Conservation (phyloP, 768 basidiomycete species). For the Cystobasidium onofrii region DNA sequence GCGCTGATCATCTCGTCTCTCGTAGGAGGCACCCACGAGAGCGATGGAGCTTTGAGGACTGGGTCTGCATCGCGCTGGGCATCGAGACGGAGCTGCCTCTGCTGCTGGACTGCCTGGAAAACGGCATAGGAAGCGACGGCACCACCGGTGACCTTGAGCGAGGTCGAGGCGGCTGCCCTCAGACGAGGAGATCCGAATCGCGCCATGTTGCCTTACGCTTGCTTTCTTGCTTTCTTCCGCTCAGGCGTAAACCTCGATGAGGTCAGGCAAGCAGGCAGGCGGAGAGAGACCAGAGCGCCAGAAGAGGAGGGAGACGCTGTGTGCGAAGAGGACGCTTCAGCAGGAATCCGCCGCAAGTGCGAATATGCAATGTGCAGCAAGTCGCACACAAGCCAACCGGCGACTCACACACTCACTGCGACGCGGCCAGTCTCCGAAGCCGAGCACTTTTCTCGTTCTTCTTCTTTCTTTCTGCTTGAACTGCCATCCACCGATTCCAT, state of each 20-base stretch:
- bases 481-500: not conserved
- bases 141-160: conserved; percentile 8
- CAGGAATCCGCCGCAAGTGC: too few relatives aligned
- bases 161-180: not conserved
- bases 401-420: too few relatives aligned
- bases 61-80: conserved; percentile 21
- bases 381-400: too few relatives aligned
- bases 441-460: not conserved
- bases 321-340: not conserved
- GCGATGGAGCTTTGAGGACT: conserved; percentile 7
- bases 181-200: not conserved
- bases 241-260: conserved; percentile 3
- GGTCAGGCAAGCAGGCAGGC: conserved; percentile 12
- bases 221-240: not conserved
- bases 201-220: not conserved
- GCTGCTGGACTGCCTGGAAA: not conserved
- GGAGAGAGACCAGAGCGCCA: not conserved
- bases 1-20: conserved; percentile 31
- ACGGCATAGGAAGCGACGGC: conserved; percentile 4
- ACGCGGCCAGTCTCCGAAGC: too few relatives aligned
- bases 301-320: not conserved
- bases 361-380: too few relatives aligned
- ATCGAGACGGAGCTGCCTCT: conserved; percentile 24
- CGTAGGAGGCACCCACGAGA: conserved; percentile 32
- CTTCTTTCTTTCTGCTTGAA: not conserved